Conservation (phyloP, 306 rosid species). For the Mimosa pudica region DNA sequence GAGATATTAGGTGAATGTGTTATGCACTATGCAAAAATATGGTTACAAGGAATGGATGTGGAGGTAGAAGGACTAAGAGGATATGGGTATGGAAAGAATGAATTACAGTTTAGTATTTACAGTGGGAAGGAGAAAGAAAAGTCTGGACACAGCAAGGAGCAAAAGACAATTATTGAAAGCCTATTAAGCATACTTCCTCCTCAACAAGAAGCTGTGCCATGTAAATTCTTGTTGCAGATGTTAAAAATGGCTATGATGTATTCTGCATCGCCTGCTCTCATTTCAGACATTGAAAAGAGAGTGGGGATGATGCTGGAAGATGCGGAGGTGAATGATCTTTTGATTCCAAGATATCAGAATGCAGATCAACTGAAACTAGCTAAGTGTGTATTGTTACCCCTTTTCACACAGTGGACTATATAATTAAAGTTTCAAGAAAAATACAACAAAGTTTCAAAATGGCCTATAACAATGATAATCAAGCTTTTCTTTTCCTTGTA, state of each 20-base stretch:
- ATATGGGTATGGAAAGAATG: constrained; percentile 65
- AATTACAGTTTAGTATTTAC: constrained; percentile 60
- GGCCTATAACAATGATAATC: constrained; percentile 28
- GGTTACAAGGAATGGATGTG: constrained; percentile 65
- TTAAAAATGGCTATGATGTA: constrained; percentile 81
- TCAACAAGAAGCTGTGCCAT: constrained; percentile 76
- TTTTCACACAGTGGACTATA: not conserved
- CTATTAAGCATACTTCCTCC: constrained; percentile 80
- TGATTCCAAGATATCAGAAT: constrained; percentile 73
- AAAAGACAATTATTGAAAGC: constrained; percentile 71
- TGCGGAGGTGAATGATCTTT: constrained; percentile 78
- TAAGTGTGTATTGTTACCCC: constrained; percentile 56
- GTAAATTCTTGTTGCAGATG: constrained; percentile 77
- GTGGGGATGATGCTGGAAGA: constrained; percentile 81
- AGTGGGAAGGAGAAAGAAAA: constrained; percentile 56
- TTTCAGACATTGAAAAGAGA: constrained; percentile 88
- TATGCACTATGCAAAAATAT: constrained; percentile 72
- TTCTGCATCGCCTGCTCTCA: constrained; percentile 79
- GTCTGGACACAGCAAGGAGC: constrained; percentile 61
- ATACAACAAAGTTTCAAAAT: constrained; percentile 9
- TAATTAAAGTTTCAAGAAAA: not conserved
- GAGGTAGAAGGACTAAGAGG: constrained; percentile 78
- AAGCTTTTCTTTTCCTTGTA: constrained; percentile 31
- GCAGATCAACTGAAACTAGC: constrained; percentile 57
- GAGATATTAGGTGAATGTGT: constrained; percentile 77